Evolutionary conservation across 1,139 yeast genomes (phyloP).

Genomic region (Suhomyces wounanorum): DNA sequence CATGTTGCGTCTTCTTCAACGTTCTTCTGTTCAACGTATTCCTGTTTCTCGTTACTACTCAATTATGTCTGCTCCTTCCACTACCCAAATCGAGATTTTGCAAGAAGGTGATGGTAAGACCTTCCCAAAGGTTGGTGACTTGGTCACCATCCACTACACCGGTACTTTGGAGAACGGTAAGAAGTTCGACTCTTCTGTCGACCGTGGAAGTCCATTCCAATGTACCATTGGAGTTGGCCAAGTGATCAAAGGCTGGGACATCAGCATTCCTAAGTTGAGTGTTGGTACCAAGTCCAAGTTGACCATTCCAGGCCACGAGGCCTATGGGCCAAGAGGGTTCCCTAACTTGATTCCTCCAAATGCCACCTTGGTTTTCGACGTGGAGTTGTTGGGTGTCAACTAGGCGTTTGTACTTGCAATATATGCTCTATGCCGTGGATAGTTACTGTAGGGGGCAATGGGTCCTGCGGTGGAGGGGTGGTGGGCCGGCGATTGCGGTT

Average conservation of each 20-base stretch:
- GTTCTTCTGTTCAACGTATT: conserved; percentile 3
- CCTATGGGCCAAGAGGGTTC: conserved; percentile 92
- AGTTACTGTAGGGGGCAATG: too few species aligned
- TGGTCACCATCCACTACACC: conserved; percentile 89
- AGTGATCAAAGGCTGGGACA: conserved; percentile 96
- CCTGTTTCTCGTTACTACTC: conserved; percentile 8
- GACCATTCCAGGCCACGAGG: conserved; percentile 91
- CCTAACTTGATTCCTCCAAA: conserved; percentile 96
- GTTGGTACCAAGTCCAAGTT: conserved; percentile 90
- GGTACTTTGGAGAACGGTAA: conserved; percentile 94
- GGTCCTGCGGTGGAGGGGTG: too few species aligned
- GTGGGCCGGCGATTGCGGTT: too few species aligned
- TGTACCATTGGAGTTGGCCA: conserved; percentile 93
- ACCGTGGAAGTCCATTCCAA: conserved; percentile 93
- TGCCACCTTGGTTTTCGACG: conserved; percentile 90
- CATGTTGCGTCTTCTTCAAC: conserved; percentile 10
- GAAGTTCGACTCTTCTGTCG: conserved; percentile 92
- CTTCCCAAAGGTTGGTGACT: conserved; percentile 84
- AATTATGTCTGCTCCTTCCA: conserved; percentile 42
- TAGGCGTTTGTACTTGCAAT: conserved; percentile 23
- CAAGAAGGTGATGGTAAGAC: conserved; percentile 78
- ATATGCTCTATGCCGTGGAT: neutral
- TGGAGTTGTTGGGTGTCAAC: conserved; percentile 83
- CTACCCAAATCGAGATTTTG: conserved; percentile 46
- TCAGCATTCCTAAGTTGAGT: conserved; percentile 85